These are phyloP conservation scores for Lobulomyces angularis DNA, from an alignment of 192 early-diverging fungal genomes.

Conservation along the genomic window DNA sequence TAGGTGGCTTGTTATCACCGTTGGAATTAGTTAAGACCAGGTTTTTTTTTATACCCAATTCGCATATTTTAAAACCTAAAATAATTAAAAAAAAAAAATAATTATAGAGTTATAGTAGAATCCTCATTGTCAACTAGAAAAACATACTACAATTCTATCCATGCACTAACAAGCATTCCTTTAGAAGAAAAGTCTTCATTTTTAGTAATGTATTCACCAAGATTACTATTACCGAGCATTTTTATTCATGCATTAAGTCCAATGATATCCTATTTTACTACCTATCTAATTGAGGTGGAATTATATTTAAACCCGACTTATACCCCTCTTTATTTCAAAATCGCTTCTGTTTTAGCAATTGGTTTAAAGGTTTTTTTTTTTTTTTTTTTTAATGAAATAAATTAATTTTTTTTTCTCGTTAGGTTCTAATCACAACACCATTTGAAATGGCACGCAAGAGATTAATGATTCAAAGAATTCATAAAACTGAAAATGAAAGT, in stretches of 20 bases:
- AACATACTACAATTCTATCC: constrained; percentile 69
- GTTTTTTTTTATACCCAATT: constrained; percentile 29
- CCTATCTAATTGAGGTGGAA: constrained; percentile 24
- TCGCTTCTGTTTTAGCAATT: constrained; percentile 47
- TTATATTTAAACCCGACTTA: constrained; percentile 31
- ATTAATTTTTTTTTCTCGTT: constrained; percentile 55
- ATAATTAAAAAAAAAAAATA: neutral
- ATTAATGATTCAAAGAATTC: constrained; percentile 57
- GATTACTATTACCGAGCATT: constrained; percentile 64
- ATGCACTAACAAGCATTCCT: constrained; percentile 63
- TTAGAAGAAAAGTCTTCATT: constrained; percentile 70
- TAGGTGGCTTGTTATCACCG: constrained; percentile 74
- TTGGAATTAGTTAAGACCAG: constrained; percentile 80
- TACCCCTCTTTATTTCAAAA: constrained; percentile 55
- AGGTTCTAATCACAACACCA: constrained; percentile 65
- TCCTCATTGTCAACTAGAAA: constrained; percentile 53
- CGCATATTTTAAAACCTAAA: neutral
- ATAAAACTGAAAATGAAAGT: neutral
- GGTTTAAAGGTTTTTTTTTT: too few species aligned
- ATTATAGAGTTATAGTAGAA: constrained; percentile 65
- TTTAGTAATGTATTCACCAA: constrained; percentile 33
- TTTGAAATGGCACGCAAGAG: constrained; percentile 78
- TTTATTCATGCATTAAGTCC: constrained; percentile 54
- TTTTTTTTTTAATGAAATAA: constrained; percentile 37
- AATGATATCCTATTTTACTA: constrained; percentile 14